Percentiles rank a stretch among this genome's conserved stretches.
phyloP scores from a whole-genome alignment of 495 filamentous ascomycete species.

The Daldinia bambusicola region DNA sequence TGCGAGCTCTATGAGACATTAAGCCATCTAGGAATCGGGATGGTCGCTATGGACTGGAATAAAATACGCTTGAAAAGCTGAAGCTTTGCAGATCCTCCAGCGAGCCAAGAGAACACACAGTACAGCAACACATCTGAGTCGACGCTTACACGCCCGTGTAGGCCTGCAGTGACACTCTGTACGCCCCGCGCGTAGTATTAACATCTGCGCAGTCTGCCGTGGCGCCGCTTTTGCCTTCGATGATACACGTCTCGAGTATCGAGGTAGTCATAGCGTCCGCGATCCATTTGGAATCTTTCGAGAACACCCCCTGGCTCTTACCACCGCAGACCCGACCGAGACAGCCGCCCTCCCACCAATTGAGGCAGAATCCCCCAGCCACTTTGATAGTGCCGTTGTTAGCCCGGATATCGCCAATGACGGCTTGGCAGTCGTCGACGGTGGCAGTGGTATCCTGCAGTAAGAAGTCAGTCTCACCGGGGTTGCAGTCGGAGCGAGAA shows the following conservation, averaged over 20 bases:
- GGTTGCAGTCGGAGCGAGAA: not conserved
- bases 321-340: conserved; percentile 15
- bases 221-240: conserved; percentile 6
- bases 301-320: conserved; percentile 9
- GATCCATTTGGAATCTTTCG: conserved; percentile 3
- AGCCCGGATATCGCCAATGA: conserved; percentile 13
- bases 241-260: conserved; percentile 16
- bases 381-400: conserved; percentile 2
- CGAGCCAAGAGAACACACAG: not conserved
- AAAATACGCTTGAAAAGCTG: not conserved
- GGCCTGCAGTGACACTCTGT: conserved; percentile 9
- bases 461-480: not conserved
- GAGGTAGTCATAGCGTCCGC: conserved; percentile 10
- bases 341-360: conserved; percentile 23
- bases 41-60: not conserved
- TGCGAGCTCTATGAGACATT: too few species aligned
- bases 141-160: not conserved
- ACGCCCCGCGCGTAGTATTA: conserved; percentile 16
- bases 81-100: not conserved
- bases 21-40: not conserved
- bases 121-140: not conserved
- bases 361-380: conserved; percentile 15
- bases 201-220: conserved; percentile 11
- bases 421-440: not conserved
- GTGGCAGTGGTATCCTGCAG: not conserved